These are phyloP conservation scores for Pseudovirgaria hyperparasitica DNA, from an alignment of 2,329 filamentous ascomycete species.

Conservation along the genomic window DNA sequence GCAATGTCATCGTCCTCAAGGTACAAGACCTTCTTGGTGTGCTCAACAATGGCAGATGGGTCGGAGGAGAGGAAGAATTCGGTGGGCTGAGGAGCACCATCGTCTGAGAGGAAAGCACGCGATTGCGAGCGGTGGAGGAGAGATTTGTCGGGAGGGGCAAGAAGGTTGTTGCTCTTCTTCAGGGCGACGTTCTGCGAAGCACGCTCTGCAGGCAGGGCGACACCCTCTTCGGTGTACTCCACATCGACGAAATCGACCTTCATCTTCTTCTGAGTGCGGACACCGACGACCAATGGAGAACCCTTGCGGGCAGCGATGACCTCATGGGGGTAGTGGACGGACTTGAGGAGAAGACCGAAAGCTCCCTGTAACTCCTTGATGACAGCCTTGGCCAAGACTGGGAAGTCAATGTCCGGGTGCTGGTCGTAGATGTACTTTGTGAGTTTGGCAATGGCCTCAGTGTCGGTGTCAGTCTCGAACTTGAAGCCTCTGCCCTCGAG, in stretches of 20 bases:
- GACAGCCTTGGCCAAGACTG: slow-evolving; percentile 89
- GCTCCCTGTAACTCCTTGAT: slow-evolving; percentile 97
- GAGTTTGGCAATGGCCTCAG: slow-evolving; percentile 97
- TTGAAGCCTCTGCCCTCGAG: slow-evolving; percentile 90
- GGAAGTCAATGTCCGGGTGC: slow-evolving; percentile 90
- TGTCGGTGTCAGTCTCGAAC: slow-evolving; percentile 99
- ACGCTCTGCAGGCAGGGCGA: slow-evolving; percentile 76
- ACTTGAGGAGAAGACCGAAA: slow-evolving; percentile 95
- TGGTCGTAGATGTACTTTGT: slow-evolving; percentile 96
- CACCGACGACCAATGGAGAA: slow-evolving; percentile 92
- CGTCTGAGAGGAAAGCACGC: slow-evolving; percentile 95
- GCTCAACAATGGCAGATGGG: slow-evolving; percentile 95
- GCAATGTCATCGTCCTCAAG: slow-evolving; percentile 99
- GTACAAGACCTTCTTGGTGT: slow-evolving; percentile 99
- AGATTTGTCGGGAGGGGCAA: slow-evolving; percentile 92
- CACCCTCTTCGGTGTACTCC: slow-evolving; percentile 75
- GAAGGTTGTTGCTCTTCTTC: slow-evolving; percentile 58
- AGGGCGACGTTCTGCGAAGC: slow-evolving; percentile 93
- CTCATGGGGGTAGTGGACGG: slow-evolving; percentile 95
- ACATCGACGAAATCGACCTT: slow-evolving; percentile 99
- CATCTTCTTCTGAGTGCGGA: slow-evolving; percentile 96
- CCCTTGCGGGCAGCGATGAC: slow-evolving; percentile 97
- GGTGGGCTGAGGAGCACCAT: slow-evolving; percentile 92
- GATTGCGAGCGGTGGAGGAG: slow-evolving; percentile 97
- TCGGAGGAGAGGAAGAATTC: slow-evolving; percentile 99